Evolutionary conservation across 2,329 filamentous ascomycete species (phyloP), one percentile per base, ranked within the genome.

Genomic region (Lachnellula willkommii): DNA sequence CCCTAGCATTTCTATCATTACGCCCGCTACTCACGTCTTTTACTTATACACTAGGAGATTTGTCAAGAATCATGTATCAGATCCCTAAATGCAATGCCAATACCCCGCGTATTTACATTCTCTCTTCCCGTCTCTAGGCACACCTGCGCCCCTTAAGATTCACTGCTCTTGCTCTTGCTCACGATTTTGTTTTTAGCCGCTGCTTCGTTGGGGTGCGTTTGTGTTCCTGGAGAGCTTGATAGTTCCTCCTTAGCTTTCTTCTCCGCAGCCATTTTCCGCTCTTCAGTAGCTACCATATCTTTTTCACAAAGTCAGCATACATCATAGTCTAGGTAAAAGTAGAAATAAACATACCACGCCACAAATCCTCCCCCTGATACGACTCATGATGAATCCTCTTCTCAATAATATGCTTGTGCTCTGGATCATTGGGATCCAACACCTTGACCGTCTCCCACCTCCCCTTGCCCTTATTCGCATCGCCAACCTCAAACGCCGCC

Each of bases 301-400:
- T 65, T 65, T 64, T n/a, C 32, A 45, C 20, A n/a, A 2, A 49
- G 20, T 26, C 36, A 66, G 67, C 56, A 66, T 60, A 48, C 39
- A 35, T 1, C 12, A 14, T 32, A 43, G 17, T 37, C 22, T 47
- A 9, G 47, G 15, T 50, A n/a, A 8, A 43, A 26, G 17, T 51
- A 48, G 11, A 28, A 49, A n/a, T 43, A 32, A 61, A 74, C 83
- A 70, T 74, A 88, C 86, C 87, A 78, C 84, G 94, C 94, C 94
- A 99, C 67, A 96, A 80, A 73, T 97, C 92, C 76, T 95, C 89
- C 46, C 90, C 89, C 70, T 86, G 81, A 72, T 95, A 94, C 61
- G 89, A 80, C 77, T 95, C 90, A 75, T 91, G 89, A 72, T 95
- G 89, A 53, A 94, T 82, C 75, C 79, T 85, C 83, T 92, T 93